Percentiles rank a stretch among this genome's conserved stretches.
phyloP scores from a whole-genome alignment of 2,329 filamentous ascomycete genomes.

The Pestalotiopsis sp. region DNA sequence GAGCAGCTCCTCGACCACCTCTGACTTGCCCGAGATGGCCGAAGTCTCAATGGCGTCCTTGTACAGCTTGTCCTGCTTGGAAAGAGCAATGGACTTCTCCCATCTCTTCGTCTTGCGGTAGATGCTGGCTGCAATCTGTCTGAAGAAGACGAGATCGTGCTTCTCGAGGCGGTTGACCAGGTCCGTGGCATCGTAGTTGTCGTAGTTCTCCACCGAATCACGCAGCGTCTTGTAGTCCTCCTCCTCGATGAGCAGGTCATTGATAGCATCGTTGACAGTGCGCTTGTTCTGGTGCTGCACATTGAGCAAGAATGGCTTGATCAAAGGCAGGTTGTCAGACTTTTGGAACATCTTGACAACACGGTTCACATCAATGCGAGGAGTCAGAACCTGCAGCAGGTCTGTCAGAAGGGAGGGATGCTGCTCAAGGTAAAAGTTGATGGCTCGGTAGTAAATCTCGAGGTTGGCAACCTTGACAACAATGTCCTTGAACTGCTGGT shows the following conservation, averaged over 20 bases:
- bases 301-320: constrained; percentile 97
- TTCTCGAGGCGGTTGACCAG: constrained; percentile 92
- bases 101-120: constrained; percentile 99
- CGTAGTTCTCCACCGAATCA: constrained; percentile 97
- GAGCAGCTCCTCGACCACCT: constrained; percentile 93
- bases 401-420: constrained; percentile 96
- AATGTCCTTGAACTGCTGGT: constrained; percentile 99
- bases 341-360: constrained; percentile 99
- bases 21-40: constrained; percentile 85
- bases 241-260: constrained; percentile 96
- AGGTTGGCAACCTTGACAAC: constrained; percentile 96
- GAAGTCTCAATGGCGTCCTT: constrained; percentile 99
- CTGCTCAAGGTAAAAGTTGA: constrained; percentile 97
- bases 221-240: constrained; percentile 98
- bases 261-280: constrained; percentile 96
- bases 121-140: constrained; percentile 96
- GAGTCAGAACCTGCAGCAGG: constrained; percentile 85
- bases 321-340: constrained; percentile 95
- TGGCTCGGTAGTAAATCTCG: constrained; percentile 97
- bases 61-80: constrained; percentile 99
- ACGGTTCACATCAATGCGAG: constrained; percentile 95
- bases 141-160: constrained; percentile 98
- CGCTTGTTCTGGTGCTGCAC: constrained; percentile 98
- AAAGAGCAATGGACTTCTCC: constrained; percentile 97
- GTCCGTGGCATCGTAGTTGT: constrained; percentile 97